Evolutionary conservation across 495 filamentous ascomycete species (phyloP).

Genomic region (Terfezia claveryi): DNA sequence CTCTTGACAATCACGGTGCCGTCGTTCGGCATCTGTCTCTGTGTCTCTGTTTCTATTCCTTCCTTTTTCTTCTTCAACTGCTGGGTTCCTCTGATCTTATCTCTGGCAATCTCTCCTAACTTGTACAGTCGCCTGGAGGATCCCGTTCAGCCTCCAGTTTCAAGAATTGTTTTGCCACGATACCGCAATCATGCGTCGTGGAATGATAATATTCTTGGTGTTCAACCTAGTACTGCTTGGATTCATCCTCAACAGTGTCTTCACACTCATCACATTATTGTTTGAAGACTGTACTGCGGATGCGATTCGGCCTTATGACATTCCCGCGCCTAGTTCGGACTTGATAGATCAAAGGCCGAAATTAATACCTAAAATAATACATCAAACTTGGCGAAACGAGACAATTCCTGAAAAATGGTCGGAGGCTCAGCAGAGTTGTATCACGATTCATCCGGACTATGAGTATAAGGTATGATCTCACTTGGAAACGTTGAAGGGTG

Average conservation of each 20-base stretch:
- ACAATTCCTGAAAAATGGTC: slow-evolving; percentile 54
- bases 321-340: slow-evolving; percentile 40
- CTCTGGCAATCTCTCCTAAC: no score
- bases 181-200: slow-evolving; percentile 35
- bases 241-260: slow-evolving; percentile 39
- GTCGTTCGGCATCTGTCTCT: no score
- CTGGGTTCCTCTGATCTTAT: no score
- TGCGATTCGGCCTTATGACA: slow-evolving; percentile 39
- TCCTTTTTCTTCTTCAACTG: no score
- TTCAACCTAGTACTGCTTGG: slow-evolving; percentile 37
- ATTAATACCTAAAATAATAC: slow-evolving; percentile 73
- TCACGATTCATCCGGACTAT: slow-evolving; percentile 53
- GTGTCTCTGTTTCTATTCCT: no score
- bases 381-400: slow-evolving; percentile 67
- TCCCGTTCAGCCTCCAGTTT: no score
- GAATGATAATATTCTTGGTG: slow-evolving; percentile 39
- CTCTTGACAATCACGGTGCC: no score
- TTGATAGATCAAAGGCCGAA: slow-evolving; percentile 33
- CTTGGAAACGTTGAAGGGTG: slow-evolving; percentile 1
- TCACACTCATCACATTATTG: slow-evolving; percentile 39
- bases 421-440: slow-evolving; percentile 49
- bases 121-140: no score
- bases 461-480: slow-evolving; percentile 48
- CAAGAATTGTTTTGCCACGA: no score
- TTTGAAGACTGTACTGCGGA: slow-evolving; percentile 44